Base-by-base conservation (phyloP, 495 filamentous ascomycete species). In the Penicillium tannophilum region DNA sequence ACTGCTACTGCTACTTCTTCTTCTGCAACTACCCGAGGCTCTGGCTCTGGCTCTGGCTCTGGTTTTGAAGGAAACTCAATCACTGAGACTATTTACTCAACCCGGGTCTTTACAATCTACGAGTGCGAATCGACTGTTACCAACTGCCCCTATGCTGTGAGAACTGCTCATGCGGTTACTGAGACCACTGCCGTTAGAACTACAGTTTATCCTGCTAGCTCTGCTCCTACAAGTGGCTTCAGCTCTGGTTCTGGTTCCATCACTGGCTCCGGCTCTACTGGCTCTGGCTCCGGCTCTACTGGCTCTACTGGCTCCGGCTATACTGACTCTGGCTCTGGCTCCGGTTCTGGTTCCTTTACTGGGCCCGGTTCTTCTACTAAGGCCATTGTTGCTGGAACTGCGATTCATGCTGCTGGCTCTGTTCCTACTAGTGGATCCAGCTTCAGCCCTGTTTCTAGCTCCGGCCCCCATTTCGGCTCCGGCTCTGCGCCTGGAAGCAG, bases 1-100 rank as follows among this genome's bases (percentile, higher is more conserved):
- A 57, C 60, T 42, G 60, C 26, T 28, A 50, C 31, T 42, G 47
- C 39, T 46, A 39, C 35, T 39, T 39, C 35, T 39, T 39, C 35
- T 39, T 39, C 35, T 39, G 35, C 35, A 39, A 39, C 35, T 16
- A 39, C 35, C 35, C 8, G 10, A 16, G 35, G 35, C 35, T 39
- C 35, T 39, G 10, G 8, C 35, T 16, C 35, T 39, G 35, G 35
- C 35, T 39, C 35, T 39, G 35, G 35, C 2, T 39, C 4, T 39
- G 35, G 30, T 33, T 33, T 10, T 33, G 31, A 10, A 16, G 35
- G 35, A 16, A 39, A 39, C 35, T 16, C 35, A 39, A 39, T 39
- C 35, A 39, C 35, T 16, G 35, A 39, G 35, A 39, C 35, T 39
- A 39, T 39, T 39, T 39, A 39, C 35, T 39, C 35, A 0, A 39